A percentile compares a stretch with the other conserved stretches of the same genome.
These are phyloP conservation scores for Botrytis cinerea DNA, from an alignment of 2,329 filamentous ascomycete genomes.

Conservation along the genomic window DNA sequence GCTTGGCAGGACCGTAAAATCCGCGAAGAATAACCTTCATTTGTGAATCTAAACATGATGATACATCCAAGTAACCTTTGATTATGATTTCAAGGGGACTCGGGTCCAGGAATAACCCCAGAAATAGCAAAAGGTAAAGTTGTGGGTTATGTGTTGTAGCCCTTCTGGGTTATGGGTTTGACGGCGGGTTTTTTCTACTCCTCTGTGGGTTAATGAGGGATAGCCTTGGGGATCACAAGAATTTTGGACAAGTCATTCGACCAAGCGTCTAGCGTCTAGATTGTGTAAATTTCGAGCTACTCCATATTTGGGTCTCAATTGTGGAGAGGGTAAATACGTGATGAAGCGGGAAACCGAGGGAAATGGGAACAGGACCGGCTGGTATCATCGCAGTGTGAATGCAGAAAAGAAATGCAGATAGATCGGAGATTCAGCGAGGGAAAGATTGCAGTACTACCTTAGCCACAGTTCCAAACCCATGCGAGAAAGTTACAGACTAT, in stretches of 20 bases:
- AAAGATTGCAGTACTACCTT: not conserved
- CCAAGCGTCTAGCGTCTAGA: conserved; percentile 5
- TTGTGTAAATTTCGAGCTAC: not conserved
- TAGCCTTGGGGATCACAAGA: not conserved
- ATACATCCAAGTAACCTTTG: not conserved
- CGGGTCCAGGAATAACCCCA: conserved; percentile 15
- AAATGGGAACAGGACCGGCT: not conserved
- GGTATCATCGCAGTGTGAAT: not conserved
- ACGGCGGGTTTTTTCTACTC: not conserved
- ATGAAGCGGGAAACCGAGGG: not conserved
- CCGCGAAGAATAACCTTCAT: not conserved
- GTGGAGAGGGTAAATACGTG: conserved; percentile 6
- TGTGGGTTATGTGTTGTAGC: not conserved
- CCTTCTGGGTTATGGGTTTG: not conserved
- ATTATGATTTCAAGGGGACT: not conserved
- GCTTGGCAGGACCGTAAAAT: not conserved
- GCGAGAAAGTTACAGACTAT: not conserved
- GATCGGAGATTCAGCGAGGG: not conserved
- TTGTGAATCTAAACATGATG: not conserved
- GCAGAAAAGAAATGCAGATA: not conserved
- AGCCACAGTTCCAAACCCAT: not conserved
- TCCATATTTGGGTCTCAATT: conserved; percentile 7
- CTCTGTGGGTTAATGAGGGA: conserved; percentile 3
- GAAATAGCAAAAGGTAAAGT: not conserved
- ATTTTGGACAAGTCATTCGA: not conserved